Conservation (phyloP, 306 rosid genomes). For the Ziziphus jujuba region DNA sequence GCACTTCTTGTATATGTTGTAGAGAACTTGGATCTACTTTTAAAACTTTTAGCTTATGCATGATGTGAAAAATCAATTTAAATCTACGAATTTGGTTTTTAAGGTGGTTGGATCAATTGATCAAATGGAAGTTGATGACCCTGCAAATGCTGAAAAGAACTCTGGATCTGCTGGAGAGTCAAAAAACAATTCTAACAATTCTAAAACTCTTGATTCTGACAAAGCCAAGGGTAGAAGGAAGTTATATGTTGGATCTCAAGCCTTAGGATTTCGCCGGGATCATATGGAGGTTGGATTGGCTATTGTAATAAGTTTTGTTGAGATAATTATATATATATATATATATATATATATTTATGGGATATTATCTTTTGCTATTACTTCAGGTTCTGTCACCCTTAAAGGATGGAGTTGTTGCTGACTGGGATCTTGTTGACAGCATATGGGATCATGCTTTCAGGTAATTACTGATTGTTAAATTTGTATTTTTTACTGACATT, state of each 20-base stretch:
- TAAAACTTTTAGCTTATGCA: slow-evolving; percentile 5
- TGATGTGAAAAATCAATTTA: slow-evolving; percentile 5
- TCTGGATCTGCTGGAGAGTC: slow-evolving; percentile 60
- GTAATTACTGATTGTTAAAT: slow-evolving; percentile 39
- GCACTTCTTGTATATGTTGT: too few species aligned
- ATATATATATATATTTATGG: background rate
- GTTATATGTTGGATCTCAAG: slow-evolving; percentile 83
- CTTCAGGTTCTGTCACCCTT: slow-evolving; percentile 76
- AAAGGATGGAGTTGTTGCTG: slow-evolving; percentile 89
- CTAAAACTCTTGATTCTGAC: slow-evolving; percentile 59
- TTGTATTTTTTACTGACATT: background rate
- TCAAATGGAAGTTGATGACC: slow-evolving; percentile 88
- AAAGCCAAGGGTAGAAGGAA: slow-evolving; percentile 80
- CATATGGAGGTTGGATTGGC: slow-evolving; percentile 74
- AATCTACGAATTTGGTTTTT: slow-evolving; percentile 22
- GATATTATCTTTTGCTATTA: slow-evolving; percentile 16
- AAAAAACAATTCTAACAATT: slow-evolving; percentile 42
- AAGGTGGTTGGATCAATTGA: slow-evolving; percentile 93
- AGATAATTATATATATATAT: background rate
- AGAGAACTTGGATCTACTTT: background rate
- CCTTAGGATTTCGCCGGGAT: slow-evolving; percentile 90
- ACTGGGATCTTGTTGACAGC: slow-evolving; percentile 95
- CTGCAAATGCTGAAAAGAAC: slow-evolving; percentile 62
- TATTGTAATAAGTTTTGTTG: slow-evolving; percentile 8
- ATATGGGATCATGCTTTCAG: slow-evolving; percentile 99